Conservation (phyloP, 2,329 filamentous ascomycete genomes). For the Sclerotinia minor region DNA sequence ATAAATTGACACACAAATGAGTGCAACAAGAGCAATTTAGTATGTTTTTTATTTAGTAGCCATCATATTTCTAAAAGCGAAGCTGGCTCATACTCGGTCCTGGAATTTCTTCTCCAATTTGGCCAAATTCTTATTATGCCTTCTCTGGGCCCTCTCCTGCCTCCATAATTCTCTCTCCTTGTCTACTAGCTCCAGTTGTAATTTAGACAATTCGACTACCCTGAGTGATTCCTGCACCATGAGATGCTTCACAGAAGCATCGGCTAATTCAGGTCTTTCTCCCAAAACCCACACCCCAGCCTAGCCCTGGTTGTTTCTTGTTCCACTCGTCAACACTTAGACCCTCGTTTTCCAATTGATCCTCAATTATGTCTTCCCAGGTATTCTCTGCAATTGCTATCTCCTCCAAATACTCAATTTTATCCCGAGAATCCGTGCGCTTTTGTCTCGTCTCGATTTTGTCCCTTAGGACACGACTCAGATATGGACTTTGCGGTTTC, state of each 20-base stretch:
- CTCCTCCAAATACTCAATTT: conserved; percentile 42
- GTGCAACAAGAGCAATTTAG: not conserved
- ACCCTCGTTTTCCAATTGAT: conserved; percentile 23
- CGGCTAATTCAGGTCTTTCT: conserved; percentile 2
- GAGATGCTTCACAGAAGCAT: conserved; percentile 32
- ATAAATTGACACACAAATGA: not conserved
- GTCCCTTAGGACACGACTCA: conserved; percentile 59
- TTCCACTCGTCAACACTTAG: conserved; percentile 14
- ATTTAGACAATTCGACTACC: conserved; percentile 43
- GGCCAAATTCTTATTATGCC: conserved; percentile 27
- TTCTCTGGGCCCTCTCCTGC: conserved; percentile 38
- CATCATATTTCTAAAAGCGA: not conserved
- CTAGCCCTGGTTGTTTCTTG: conserved; percentile 22
- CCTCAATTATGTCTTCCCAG: conserved; percentile 47
- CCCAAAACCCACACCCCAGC: conserved; percentile 24
- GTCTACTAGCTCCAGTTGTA: conserved; percentile 45
- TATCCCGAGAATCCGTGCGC: conserved; percentile 44
- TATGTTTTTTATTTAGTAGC: not conserved
- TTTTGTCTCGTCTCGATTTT: conserved; percentile 50
- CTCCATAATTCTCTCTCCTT: conserved; percentile 48
- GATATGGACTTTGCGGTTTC: conserved; percentile 62
- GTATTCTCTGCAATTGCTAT: conserved; percentile 55
- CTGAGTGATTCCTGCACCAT: conserved; percentile 37
- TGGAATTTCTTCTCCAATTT: conserved; percentile 24
- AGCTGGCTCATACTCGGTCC: not conserved